These are phyloP conservation scores for Rhododendron henanense DNA, from an alignment of 148 eudicot genomes.

Conservation along the genomic window DNA sequence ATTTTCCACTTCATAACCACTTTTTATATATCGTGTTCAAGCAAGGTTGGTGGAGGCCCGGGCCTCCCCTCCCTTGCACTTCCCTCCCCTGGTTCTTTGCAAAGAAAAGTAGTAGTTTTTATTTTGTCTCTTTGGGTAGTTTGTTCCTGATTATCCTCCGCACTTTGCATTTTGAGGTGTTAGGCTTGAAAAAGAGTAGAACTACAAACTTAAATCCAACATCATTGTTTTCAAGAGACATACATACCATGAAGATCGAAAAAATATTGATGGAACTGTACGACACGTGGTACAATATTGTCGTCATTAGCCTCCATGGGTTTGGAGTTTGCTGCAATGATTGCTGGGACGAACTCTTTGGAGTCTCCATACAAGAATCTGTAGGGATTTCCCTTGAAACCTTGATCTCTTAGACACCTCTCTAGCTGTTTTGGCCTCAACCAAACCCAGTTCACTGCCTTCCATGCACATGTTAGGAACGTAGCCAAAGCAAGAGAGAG, in stretches of 20 bases:
- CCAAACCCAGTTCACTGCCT: constrained; percentile 24
- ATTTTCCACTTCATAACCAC: too few species aligned
- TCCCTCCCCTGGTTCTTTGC: too few species aligned
- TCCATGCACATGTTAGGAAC: constrained; percentile 6
- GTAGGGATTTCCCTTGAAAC: constrained; percentile 32
- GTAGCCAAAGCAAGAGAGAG: constrained; percentile 6
- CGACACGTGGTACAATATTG: neutral
- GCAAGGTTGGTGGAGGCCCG: too few species aligned
- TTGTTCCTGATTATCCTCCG: neutral
- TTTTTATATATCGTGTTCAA: too few species aligned
- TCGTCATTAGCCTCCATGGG: neutral
- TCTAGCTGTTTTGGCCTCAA: constrained; percentile 30
- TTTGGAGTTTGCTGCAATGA: neutral
- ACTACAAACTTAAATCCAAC: neutral
- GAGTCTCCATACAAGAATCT: constrained; percentile 28
- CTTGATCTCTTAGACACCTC: constrained; percentile 28
- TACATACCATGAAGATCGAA: neutral
- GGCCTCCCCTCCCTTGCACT: neutral
- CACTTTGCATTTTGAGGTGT: neutral
- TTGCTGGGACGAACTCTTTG: constrained; percentile 11
- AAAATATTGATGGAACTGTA: neutral
- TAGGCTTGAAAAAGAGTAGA: too few species aligned
- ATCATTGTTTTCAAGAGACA: neutral
- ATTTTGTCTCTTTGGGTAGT: neutral
- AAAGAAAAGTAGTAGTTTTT: neutral